These are phyloP conservation scores for Agarophyton chilense DNA, from an alignment of 23 red algal genomes.

Conservation along the genomic window DNA sequence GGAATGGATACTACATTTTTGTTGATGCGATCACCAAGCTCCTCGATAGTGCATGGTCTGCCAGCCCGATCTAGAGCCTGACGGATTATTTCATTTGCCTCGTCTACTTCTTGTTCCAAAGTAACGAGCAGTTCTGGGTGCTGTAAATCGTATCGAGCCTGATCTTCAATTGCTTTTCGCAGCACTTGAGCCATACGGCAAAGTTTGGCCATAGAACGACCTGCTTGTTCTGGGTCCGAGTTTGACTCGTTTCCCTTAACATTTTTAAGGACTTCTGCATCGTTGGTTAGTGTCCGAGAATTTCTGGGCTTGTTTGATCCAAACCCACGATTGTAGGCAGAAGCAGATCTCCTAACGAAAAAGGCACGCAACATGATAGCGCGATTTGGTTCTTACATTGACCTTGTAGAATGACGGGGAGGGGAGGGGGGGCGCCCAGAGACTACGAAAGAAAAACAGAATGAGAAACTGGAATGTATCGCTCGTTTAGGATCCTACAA, in stretches of 20 bases:
- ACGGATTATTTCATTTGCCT: constrained; percentile 23
- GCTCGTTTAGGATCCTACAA: too few species aligned
- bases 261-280: not conserved
- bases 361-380: not conserved
- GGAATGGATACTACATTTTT: constrained; percentile 58
- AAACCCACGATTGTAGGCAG: not conserved
- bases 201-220: constrained; percentile 60
- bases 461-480: too few species aligned
- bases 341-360: not conserved
- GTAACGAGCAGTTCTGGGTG: constrained; percentile 43
- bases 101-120: constrained; percentile 48
- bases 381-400: not conserved
- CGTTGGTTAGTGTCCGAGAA: not conserved
- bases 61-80: constrained; percentile 41
- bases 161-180: constrained; percentile 30
- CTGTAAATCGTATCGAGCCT: not conserved
- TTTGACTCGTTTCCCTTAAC: not conserved
- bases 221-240: constrained; percentile 26
- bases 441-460: too few species aligned
- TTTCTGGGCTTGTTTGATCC: not conserved
- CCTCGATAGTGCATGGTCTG: constrained; percentile 46
- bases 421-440: too few species aligned
- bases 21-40: constrained; percentile 49
- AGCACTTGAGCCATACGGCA: constrained; percentile 28
- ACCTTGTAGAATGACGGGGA: too few species aligned